phyloP scores from a whole-genome alignment of 768 basidiomycete species.

The Exidia glandulosa region DNA sequence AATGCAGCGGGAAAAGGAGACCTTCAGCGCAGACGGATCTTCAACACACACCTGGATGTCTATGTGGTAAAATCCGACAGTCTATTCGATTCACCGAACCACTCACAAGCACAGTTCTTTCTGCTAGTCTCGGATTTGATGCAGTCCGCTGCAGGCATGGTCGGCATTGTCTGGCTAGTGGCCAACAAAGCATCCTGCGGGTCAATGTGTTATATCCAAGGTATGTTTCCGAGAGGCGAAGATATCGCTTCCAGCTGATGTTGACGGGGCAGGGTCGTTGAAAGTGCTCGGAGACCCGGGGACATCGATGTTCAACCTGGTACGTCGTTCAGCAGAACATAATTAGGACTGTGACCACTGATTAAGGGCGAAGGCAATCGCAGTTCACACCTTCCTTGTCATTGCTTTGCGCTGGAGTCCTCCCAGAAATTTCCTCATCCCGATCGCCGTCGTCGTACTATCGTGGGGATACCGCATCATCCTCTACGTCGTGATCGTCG shows the following conservation, averaged over 20 bases:
- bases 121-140: constrained; percentile 23
- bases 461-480: constrained; percentile 26
- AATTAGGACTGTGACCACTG: neutral
- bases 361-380: constrained; percentile 20
- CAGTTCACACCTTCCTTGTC: constrained; percentile 31
- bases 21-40: neutral
- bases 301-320: constrained; percentile 31
- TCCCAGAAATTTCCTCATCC: constrained; percentile 9
- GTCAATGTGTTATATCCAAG: constrained; percentile 27
- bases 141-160: constrained; percentile 27
- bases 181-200: constrained; percentile 23
- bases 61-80: constrained; percentile 23
- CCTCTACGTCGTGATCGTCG: constrained; percentile 21
- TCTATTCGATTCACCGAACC: constrained; percentile 10
- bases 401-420: constrained; percentile 20
- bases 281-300: constrained; percentile 32
- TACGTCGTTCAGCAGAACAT: constrained; percentile 10
- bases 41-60: constrained; percentile 29
- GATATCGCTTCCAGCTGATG: neutral
- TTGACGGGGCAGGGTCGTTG: neutral
- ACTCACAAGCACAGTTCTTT: constrained; percentile 6
- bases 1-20: too few species aligned
- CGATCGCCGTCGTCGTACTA: constrained; percentile 16
- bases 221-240: constrained; percentile 14
- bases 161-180: constrained; percentile 28